Base-by-base conservation (phyloP, 129 eudicot species). In the Flaveria brownii region DNA sequence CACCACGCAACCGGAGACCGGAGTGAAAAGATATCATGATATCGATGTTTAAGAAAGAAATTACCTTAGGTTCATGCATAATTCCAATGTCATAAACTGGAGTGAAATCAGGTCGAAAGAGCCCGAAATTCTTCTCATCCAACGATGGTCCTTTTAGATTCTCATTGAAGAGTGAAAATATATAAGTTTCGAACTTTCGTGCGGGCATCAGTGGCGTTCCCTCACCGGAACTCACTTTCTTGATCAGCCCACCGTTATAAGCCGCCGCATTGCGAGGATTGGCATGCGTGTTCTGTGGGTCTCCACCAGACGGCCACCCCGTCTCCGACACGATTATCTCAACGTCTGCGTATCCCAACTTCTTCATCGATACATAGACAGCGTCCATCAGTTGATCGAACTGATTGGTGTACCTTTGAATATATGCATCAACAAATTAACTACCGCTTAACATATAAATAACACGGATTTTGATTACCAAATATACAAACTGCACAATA, bases 141-240 rank as follows among this genome's bases (percentile, higher is more conserved):
- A 85, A 39, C 28, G 96, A 85, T 3, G 97, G 97, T 30, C 93
- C 84, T 74, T 94, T 94, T 55, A 68, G 75, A 62, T 94, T 87
- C 84, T 94, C 99, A 67, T 87, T 91, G 36, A 94, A 94, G 86
- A 91, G 76, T 6, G 76, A 87, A 67, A 94, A 91, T 9, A 91
- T 85, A 68, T 91, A 94, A 1, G 90, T 89, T 86, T 91, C 99
- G 28, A 94, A 82, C 85, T 64, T 94, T 77, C 82, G 84, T 14
- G 80, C 73, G 0, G 97, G 99, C 96, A 94, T 86, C 88, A 94
- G 83, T 12, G 99, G 99, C 66, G 99, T 91, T 10, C 99, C 99
- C 50, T 13, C 66, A 0, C 96, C 93, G 2, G 87, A 80, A 8
- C 61, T 60, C 0, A 63, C 77, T 55, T 81, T 83, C 85, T 71